Conservation (phyloP, 768 basidiomycete genomes). For the Vishniacozyma victoriae region DNA sequence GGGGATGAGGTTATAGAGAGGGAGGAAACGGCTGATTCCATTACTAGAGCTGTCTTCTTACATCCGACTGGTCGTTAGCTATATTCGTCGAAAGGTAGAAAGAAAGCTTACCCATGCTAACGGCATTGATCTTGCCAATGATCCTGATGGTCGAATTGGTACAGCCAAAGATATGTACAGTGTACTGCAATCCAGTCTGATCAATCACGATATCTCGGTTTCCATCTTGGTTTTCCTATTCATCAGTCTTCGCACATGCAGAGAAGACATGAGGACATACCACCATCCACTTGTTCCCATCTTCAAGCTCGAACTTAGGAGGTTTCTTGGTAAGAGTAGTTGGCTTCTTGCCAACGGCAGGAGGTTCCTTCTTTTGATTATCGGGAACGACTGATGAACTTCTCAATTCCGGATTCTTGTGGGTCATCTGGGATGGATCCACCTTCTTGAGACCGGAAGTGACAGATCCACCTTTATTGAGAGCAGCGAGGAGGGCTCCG, state of each 20-base stretch:
- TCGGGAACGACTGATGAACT: slow-evolving; percentile 54
- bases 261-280: slow-evolving; percentile 50
- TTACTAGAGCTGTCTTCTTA: slow-evolving; percentile 74
- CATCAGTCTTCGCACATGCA: slow-evolving; percentile 1
- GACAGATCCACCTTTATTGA: slow-evolving; percentile 83
- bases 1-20: slow-evolving; percentile 84
- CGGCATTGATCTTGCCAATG: slow-evolving; percentile 91
- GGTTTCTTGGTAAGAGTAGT: slow-evolving; percentile 70
- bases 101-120: slow-evolving; percentile 65
- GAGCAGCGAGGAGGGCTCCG: slow-evolving; percentile 73
- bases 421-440: slow-evolving; percentile 93
- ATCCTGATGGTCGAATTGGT: slow-evolving; percentile 76
- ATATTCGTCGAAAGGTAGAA: background rate
- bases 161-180: slow-evolving; percentile 83
- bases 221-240: slow-evolving; percentile 88
- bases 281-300: slow-evolving; percentile 84
- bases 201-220: slow-evolving; percentile 61
- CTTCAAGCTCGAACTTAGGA: slow-evolving; percentile 73
- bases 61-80: slow-evolving; percentile 63
- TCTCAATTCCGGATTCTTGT: slow-evolving; percentile 89
- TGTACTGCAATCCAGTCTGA: slow-evolving; percentile 69
- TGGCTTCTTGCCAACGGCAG: slow-evolving; percentile 66
- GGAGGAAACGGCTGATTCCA: slow-evolving; percentile 88
- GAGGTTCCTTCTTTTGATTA: slow-evolving; percentile 33
- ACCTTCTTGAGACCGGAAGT: slow-evolving; percentile 90